Evolutionary conservation across 495 filamentous ascomycete species (phyloP).

Genomic region (Cudoniella acicularis): DNA sequence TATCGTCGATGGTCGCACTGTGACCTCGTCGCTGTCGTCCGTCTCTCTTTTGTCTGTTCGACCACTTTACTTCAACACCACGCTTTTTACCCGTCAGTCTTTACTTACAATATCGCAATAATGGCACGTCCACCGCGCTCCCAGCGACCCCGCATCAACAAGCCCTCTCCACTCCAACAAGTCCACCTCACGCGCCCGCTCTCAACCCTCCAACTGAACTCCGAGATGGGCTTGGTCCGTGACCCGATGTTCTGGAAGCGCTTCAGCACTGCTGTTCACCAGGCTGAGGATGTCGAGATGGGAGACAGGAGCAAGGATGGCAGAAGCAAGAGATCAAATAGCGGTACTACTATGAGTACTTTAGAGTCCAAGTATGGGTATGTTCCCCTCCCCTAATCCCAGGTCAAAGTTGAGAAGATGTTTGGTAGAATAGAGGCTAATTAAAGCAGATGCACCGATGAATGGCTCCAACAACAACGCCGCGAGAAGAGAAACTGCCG

Average conservation of each 20-base stretch:
- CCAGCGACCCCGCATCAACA: slow-evolving; percentile 7
- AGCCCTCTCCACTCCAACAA: slow-evolving; percentile 25
- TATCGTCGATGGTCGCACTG: not conserved
- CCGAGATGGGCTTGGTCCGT: slow-evolving; percentile 41
- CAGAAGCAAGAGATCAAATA: not conserved
- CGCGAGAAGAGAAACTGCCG: slow-evolving; percentile 21
- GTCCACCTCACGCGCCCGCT: slow-evolving; percentile 20
- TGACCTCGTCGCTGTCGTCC: not conserved
- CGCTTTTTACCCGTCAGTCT: not conserved
- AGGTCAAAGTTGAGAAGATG: too few species aligned
- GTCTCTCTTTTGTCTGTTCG: not conserved
- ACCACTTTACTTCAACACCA: not conserved
- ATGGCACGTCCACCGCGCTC: slow-evolving; percentile 14
- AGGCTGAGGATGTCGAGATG: not conserved
- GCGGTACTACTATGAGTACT: slow-evolving; percentile 3
- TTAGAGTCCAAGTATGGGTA: slow-evolving; percentile 14
- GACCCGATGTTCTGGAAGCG: slow-evolving; percentile 63
- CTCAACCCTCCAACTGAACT: slow-evolving; percentile 7
- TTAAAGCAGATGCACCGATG: slow-evolving; percentile 3
- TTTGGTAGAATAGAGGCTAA: not conserved
- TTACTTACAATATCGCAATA: not conserved
- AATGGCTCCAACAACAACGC: slow-evolving; percentile 24
- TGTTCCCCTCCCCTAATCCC: not conserved
- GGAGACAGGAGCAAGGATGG: not conserved
- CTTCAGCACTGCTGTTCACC: slow-evolving; percentile 54